phyloP scores from a whole-genome alignment of 2,329 filamentous ascomycete genomes.

The Alternaria alternata region DNA sequence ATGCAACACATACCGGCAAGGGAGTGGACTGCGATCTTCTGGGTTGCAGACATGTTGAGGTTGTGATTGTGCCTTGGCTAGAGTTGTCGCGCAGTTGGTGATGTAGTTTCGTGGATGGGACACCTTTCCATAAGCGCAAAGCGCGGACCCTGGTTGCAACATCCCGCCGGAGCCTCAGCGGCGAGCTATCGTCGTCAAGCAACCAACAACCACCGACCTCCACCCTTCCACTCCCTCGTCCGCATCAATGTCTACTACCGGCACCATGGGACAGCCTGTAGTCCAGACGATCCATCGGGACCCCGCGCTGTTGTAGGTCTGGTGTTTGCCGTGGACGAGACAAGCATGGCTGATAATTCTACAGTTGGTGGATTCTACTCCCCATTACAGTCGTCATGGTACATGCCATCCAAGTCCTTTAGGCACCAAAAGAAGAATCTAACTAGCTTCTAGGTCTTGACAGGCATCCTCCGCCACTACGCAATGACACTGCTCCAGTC shows the following conservation, averaged over 20 bases:
- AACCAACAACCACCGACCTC: slow-evolving; percentile 25
- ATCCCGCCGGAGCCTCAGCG: slow-evolving; percentile 37
- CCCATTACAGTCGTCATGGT: slow-evolving; percentile 98
- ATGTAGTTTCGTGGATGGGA: slow-evolving; percentile 40
- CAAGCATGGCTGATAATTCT: slow-evolving; percentile 31
- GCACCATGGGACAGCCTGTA: slow-evolving; percentile 79
- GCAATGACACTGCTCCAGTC: slow-evolving; percentile 89
- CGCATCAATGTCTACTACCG: slow-evolving; percentile 26
- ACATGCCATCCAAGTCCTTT: slow-evolving; percentile 23
- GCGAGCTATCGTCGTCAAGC: slow-evolving; percentile 29
- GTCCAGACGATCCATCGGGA: slow-evolving; percentile 98
- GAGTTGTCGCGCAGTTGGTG: slow-evolving; percentile 8
- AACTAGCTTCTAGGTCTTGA: slow-evolving; percentile 71
- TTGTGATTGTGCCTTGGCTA: not conserved
- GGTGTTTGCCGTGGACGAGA: not conserved
- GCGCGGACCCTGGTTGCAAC: slow-evolving; percentile 41
- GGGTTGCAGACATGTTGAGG: slow-evolving; percentile 46
- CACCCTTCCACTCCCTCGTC: slow-evolving; percentile 17
- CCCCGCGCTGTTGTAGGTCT: slow-evolving; percentile 91
- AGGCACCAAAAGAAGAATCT: slow-evolving; percentile 10
- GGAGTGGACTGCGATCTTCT: slow-evolving; percentile 72
- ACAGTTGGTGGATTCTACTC: slow-evolving; percentile 97
- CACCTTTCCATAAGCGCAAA: slow-evolving; percentile 47
- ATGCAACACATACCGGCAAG: slow-evolving; percentile 62
- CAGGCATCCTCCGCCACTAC: slow-evolving; percentile 95